Conservation (phyloP, 352 stramenopile species). For the Globisporangium canariense region DNA sequence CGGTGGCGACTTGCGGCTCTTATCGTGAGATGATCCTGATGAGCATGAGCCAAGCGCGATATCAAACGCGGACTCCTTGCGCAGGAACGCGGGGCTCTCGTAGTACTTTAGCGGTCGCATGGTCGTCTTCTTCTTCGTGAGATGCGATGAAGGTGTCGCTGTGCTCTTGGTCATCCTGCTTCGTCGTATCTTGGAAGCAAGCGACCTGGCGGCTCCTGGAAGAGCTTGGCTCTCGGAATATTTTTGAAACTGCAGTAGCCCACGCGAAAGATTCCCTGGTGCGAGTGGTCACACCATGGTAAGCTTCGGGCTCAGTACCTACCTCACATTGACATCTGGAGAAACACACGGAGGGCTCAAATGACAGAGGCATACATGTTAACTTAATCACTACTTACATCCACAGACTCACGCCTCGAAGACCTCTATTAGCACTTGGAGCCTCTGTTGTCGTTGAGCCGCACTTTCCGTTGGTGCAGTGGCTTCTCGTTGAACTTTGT, state of each 20-base stretch:
- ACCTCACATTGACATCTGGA: not conserved
- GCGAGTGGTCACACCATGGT: not conserved
- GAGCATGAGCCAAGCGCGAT: not conserved
- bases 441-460: constrained; percentile 1
- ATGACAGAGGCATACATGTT: not conserved
- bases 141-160: not conserved
- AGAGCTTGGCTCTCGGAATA: not conserved
- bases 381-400: not conserved
- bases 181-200: not conserved
- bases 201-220: not conserved
- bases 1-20: not conserved
- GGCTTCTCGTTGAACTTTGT: constrained; percentile 4
- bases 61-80: constrained; percentile 28
- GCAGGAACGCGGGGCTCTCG: constrained; percentile 37
- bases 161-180: not conserved
- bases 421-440: not conserved
- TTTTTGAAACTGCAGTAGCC: not conserved
- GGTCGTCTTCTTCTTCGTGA: constrained; percentile 30
- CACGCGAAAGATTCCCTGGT: not conserved
- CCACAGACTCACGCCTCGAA: not conserved
- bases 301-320: not conserved
- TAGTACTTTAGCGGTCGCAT: constrained; percentile 41
- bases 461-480: constrained; percentile 1
- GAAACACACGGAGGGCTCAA: not conserved
- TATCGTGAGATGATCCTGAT: not conserved